Base-by-base conservation (phyloP, 2,329 filamentous ascomycete genomes). In the Cryphonectria parasitica region DNA sequence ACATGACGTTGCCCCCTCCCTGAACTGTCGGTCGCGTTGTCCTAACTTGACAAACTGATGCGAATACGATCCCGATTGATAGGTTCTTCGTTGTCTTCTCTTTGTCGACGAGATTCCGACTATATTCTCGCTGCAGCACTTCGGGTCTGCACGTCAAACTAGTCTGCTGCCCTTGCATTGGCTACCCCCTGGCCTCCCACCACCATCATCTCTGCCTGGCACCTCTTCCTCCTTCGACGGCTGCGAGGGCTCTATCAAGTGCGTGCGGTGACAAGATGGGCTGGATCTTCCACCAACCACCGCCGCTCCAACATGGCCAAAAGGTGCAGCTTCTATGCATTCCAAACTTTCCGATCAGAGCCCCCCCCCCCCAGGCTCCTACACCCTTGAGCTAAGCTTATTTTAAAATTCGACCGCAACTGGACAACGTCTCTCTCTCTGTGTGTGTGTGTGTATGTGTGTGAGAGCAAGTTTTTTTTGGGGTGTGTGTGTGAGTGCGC, bases 271-370 rank as follows among this genome's bases (percentile, higher is more conserved):
- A 39, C 41, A n/a, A 28, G 63, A 31, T 36, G 41, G 43, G 63
- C 63, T n/a, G 43, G 28, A 64, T 64, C 63, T 64, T 64, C 63
- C 63, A 64, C 63, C 63, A 52, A 52, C 41, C 63, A 49, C 19
- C 28, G 22, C 36, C 28, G 63, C 63, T 52, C 63, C 43, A 13
- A 5, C 43, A 28, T 43, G 34, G 28, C 63, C 25, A 39, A 19
- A 7, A 43, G 36, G 61, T 64, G 39, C 39, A 39, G 25, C 36
- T 64, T 64, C 61, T 39, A 64, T 64, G 61, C 61, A 28, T 64
- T 64, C 61, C 36, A 64, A 64, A 64, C n/a, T 64, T 64, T 45
- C 36, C 61, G 61, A 64, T 19, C 61, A 64, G 36, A 64, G 36
- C 25, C 58, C 36, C 39, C 8, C 25, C 19, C 60, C 34, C 34